Base-by-base conservation (phyloP, 495 filamentous ascomycete species). In the Penicillium verhagenii region DNA sequence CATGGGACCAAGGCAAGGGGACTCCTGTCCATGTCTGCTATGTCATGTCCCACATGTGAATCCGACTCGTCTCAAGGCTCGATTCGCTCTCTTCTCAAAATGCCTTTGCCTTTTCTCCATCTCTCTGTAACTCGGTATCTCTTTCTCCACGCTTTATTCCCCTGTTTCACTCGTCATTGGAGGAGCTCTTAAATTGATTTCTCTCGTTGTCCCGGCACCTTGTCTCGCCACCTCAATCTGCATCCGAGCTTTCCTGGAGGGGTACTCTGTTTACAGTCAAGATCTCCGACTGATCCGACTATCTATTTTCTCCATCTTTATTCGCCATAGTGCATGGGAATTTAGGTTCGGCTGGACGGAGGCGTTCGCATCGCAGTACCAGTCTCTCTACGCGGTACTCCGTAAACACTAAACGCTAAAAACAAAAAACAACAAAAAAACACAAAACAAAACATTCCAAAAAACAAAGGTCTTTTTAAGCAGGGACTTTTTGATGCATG, bases 11-110 rank as follows among this genome's bases (percentile, higher is more conserved):
- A 52, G 52, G 46, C 46, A 67, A 60, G 64, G 64, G 61, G 61
- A 28, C 47, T 59, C 58, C 35, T 24, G 45, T 7, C 6, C 25
- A 54, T 56, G 53, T 56, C 54, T 39, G 43, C 57, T 59, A 62
- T 64, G 64, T 67, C 64, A 66, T 64, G 64, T 64, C 55, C 64
- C 48, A 67, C 64, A 7, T n/a, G n/a, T n/a, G n/a, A n/a, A n/a
- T 59, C 37, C 50, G 55, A 50, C 18, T 46, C 50, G 26, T 47
- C 54, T 40, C 45, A 44, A 16, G 40, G 21, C 43, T 33, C 13
- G 26, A 26, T 20, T 13, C 25, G 16, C 29, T 28, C 28, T 11
- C 45, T 33, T n/a, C 20, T 45, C 42, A 10, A 11, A 50, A 4
- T n/a, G n/a, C n/a, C n/a, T n/a, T n/a, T n/a, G n/a, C n/a, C n/a